These are phyloP conservation scores for Leptographium wingfieldii DNA, from an alignment of 2,329 filamentous ascomycete genomes.

Conservation along the genomic window DNA sequence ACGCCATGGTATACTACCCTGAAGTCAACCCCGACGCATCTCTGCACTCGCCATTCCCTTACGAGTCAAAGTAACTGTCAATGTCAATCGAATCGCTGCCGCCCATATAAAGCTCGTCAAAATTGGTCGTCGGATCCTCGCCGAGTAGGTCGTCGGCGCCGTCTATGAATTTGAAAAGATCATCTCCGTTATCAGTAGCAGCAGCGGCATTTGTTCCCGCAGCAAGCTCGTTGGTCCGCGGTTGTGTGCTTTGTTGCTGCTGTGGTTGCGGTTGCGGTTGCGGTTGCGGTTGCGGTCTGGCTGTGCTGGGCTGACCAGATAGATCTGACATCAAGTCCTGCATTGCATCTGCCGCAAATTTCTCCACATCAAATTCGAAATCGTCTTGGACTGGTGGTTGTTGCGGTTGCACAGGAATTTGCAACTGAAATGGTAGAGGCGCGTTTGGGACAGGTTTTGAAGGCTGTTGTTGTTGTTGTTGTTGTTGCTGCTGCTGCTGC, in stretches of 20 bases:
- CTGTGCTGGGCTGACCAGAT: not conserved
- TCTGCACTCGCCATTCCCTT: not conserved
- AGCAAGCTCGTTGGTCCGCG: constrained; percentile 11
- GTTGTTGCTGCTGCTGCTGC: too few species aligned
- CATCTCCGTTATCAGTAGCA: constrained; percentile 24
- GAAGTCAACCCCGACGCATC: not conserved
- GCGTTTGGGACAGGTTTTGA: not conserved
- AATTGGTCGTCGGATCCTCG: constrained; percentile 26
- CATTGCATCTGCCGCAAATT: constrained; percentile 23
- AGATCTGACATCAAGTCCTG: constrained; percentile 15
- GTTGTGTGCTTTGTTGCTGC: not conserved
- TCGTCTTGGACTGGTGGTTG: constrained; percentile 14
- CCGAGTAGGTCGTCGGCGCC: constrained; percentile 25
- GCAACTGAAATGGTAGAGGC: not conserved
- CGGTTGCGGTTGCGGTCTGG: not conserved
- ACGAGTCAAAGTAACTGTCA: constrained; percentile 11
- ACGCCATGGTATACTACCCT: not conserved
- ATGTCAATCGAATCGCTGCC: constrained; percentile 27
- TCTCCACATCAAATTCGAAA: constrained; percentile 31
- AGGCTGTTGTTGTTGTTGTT: not conserved
- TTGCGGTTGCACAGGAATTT: not conserved
- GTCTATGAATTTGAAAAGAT: constrained; percentile 33
- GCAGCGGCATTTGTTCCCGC: not conserved
- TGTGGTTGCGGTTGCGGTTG: not conserved
- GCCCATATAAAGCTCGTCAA: constrained; percentile 38